Evolutionary conservation across 2,329 filamentous ascomycete genomes (phyloP).

Genomic region (Stagonosporopsis tanaceti): DNA sequence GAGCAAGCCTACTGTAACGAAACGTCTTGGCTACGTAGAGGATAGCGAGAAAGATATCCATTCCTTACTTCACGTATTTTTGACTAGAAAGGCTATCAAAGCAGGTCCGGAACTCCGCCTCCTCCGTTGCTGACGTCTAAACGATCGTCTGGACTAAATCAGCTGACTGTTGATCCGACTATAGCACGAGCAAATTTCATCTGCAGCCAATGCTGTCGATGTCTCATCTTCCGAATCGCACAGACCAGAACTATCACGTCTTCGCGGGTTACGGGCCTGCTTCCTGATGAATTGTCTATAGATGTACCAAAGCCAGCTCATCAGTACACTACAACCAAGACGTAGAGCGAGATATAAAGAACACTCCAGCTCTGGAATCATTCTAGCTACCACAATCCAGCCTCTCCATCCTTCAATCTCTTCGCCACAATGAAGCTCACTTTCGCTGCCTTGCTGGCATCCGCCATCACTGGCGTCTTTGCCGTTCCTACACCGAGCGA

Average conservation of each 20-base stretch:
- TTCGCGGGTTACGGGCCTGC: conserved; percentile 46
- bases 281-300: conserved; percentile 40
- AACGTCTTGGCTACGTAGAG: too few species aligned
- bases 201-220: conserved; percentile 41
- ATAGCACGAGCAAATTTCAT: conserved; percentile 33
- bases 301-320: conserved; percentile 1
- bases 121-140: conserved; percentile 26
- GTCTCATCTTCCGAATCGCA: conserved; percentile 43
- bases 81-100: not conserved
- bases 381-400: conserved; percentile 32
- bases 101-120: conserved; percentile 25
- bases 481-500: conserved; percentile 45
- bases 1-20: not conserved
- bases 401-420: conserved; percentile 28
- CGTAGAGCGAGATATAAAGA: conserved; percentile 41
- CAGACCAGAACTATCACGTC: conserved; percentile 38
- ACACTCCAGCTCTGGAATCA: conserved; percentile 18
- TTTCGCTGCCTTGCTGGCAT: conserved; percentile 44
- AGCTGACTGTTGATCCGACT: conserved; percentile 33
- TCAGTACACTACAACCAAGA: conserved; percentile 5
- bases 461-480: conserved; percentile 46
- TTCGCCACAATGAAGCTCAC: conserved; percentile 48
- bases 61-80: not conserved
- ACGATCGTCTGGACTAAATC: conserved; percentile 25
- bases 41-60: not conserved